phyloP scores from a whole-genome alignment of 2,329 filamentous ascomycete genomes.

The Atkinsonella hypoxylon region DNA sequence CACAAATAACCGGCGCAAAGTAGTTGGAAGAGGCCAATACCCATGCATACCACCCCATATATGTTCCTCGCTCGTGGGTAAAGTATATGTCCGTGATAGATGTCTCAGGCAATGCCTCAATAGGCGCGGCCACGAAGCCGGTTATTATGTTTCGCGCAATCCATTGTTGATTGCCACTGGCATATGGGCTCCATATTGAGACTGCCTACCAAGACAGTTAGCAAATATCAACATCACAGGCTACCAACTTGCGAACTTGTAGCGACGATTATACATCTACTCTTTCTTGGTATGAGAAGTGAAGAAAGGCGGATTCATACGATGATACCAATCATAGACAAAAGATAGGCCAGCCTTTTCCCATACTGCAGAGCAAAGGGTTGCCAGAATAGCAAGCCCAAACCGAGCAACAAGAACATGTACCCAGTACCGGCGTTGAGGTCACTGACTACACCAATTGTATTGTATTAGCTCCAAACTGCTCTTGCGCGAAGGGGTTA shows the following conservation, averaged over 20 bases:
- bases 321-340: conserved; percentile 20
- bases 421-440: conserved; percentile 28
- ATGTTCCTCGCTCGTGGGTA: conserved; percentile 30
- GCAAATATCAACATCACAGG: too few relatives aligned
- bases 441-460: conserved; percentile 13
- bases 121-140: conserved; percentile 31
- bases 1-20: conserved; percentile 31
- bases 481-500: background rate
- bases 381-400: conserved; percentile 34
- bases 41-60: conserved; percentile 30
- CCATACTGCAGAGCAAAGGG: conserved; percentile 34
- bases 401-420: conserved; percentile 33
- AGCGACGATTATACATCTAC: too few relatives aligned
- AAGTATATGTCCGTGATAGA: conserved; percentile 30
- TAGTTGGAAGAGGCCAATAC: conserved; percentile 26
- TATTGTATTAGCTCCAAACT: background rate
- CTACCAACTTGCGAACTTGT: too few relatives aligned
- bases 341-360: conserved; percentile 26
- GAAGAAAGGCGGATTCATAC: conserved; percentile 1
- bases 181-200: conserved; percentile 20
- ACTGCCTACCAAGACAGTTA: conserved; percentile 2
- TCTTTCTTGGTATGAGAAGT: background rate
- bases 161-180: conserved; percentile 28
- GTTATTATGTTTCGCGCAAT: conserved; percentile 31
- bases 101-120: conserved; percentile 34